Conservation (phyloP, 2,329 filamentous ascomycete species). For the Talaromyces islandicus region DNA sequence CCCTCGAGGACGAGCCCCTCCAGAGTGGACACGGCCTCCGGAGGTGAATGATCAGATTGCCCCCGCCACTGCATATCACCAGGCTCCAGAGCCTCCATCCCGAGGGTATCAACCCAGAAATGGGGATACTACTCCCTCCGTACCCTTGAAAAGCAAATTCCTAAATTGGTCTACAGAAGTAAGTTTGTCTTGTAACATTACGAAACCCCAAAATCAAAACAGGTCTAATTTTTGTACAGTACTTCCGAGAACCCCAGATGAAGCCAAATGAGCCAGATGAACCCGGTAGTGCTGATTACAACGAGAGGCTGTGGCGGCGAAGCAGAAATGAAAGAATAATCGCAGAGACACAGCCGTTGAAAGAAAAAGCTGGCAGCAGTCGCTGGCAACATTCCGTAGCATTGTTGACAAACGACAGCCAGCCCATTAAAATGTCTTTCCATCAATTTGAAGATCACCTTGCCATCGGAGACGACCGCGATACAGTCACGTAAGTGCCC, state of each 20-base stretch:
- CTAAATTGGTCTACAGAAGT: slow-evolving; percentile 89
- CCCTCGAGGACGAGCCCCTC: slow-evolving; percentile 46
- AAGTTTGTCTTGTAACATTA: slow-evolving; percentile 18
- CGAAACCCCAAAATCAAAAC: slow-evolving; percentile 5
- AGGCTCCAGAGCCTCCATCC: slow-evolving; percentile 72
- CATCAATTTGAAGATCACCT: slow-evolving; percentile 98
- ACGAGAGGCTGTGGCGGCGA: slow-evolving; percentile 85
- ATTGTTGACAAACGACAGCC: slow-evolving; percentile 81
- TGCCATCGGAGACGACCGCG: slow-evolving; percentile 85
- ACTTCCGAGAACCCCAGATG: slow-evolving; percentile 98
- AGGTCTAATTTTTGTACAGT: slow-evolving; percentile 40
- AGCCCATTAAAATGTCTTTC: slow-evolving; percentile 89
- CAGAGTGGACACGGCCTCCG: slow-evolving; percentile 60
- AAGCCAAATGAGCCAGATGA: slow-evolving; percentile 93
- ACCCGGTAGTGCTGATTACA: slow-evolving; percentile 93
- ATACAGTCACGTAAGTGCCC: slow-evolving; percentile 61
- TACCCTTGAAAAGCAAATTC: slow-evolving; percentile 79
- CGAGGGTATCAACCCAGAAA: slow-evolving; percentile 64
- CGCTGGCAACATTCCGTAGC: slow-evolving; percentile 80
- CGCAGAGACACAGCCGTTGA: slow-evolving; percentile 85
- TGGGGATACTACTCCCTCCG: slow-evolving; percentile 50
- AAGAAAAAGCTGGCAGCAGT: slow-evolving; percentile 76
- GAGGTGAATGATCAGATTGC: slow-evolving; percentile 67
- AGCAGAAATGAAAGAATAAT: slow-evolving; percentile 91
- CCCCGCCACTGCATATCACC: slow-evolving; percentile 65